A percentile compares a stretch with the other conserved stretches of the same genome.
phyloP scores from a whole-genome alignment of 202 grass and related monocot species.

The Setaria viridis region DNA sequence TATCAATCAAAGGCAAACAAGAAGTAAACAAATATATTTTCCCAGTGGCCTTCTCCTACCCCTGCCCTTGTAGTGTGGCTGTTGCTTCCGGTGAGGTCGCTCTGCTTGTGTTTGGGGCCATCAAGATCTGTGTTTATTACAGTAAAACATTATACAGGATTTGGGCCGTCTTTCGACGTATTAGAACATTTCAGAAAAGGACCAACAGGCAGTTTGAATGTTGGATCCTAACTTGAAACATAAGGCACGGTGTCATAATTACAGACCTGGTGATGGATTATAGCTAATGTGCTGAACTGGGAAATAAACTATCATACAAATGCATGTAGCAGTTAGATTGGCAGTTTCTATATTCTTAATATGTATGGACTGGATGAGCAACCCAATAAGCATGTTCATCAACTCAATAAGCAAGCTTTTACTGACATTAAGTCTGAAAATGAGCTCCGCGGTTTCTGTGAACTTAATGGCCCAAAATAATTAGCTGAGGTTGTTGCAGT shows the following conservation, averaged over 20 bases:
- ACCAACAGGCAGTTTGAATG: not conserved
- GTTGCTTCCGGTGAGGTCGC: not conserved
- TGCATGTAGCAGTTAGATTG: not conserved
- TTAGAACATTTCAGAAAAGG: constrained; percentile 32
- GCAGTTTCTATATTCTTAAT: constrained; percentile 8
- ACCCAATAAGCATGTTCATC: not conserved
- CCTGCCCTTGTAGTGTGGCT: not conserved
- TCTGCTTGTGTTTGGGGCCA: not conserved
- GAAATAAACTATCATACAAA: not conserved
- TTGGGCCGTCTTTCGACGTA: constrained; percentile 15
- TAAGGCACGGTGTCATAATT: not conserved
- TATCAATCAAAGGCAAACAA: not conserved
- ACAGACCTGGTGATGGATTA: constrained; percentile 17
- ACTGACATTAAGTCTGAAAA: constrained; percentile 11
- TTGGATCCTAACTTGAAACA: constrained; percentile 6
- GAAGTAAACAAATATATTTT: not conserved
- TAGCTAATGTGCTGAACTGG: not conserved
- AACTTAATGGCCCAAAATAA: not conserved
- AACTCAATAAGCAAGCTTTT: not conserved
- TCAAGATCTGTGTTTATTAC: not conserved
- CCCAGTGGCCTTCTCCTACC: not conserved
- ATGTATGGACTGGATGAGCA: constrained; percentile 12
- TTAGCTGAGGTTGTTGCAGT: constrained; percentile 22
- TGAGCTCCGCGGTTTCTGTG: not conserved
- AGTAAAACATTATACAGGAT: constrained; percentile 10